Base-by-base conservation (phyloP, 208 protist genomes). In the Trypanosoma vivax region DNA sequence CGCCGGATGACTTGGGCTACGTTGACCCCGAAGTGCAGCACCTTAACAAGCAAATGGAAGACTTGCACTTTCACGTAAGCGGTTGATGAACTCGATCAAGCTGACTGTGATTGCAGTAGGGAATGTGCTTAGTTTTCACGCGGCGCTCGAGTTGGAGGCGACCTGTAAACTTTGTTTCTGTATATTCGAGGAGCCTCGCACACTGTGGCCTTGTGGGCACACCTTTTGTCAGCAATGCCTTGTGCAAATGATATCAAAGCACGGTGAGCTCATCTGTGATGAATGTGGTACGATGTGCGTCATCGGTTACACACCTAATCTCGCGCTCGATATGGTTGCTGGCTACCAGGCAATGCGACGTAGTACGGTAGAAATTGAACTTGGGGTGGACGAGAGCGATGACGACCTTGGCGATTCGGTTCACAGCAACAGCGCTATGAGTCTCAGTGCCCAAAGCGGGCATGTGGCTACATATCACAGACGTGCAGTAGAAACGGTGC, bases 181-280 rank as follows among this genome's bases (percentile, higher is more conserved):
- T 41, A 61, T 94, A 14, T 94, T 88, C 60, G 77, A 88, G 39
- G 63, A 70, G 45, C 82, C 86, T 6, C 79, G 80, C 37, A 90
- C 83, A 24, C 55, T 93, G 23, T 94, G 87, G 82, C 87, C 87
- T 6, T 94, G 87, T 56, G 87, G 87, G 14, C 87, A 94, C 79
- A 88, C 83, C 16, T 94, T 94, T 48, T 94, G 87, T 43, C 66
- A 81, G 40, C 54, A 63, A 2, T 93, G 86, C 50, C 69, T 93
- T 45, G 30, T 71, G 11, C 65, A 67, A 29, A 83, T 93, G 82
- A 87, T 87, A 69, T 83, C 85, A 56, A 37, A 54, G n/a, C 53
- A 59, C 21, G 82, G 76, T 10, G 82, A 93, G 41, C 57, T 93
- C n/a, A 73, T 93, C 54, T 93, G 86, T 50, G 64, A 75, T 39